Evolutionary conservation across 1,284 basidiomycete species (phyloP).

Genomic region (Mycena citricolor): DNA sequence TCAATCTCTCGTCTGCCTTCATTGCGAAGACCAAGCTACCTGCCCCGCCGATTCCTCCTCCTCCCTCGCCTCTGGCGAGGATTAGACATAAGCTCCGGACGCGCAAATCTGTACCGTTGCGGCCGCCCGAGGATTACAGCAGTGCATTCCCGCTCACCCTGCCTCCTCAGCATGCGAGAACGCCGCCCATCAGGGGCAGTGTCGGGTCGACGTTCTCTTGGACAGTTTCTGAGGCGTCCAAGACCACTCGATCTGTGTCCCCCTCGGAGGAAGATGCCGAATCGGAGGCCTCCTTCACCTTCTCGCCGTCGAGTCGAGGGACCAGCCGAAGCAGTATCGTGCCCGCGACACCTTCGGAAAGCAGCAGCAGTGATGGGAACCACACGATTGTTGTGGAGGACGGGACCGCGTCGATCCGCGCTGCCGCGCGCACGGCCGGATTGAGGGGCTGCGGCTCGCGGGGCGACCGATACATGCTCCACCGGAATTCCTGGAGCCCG

Average conservation of each 20-base stretch:
- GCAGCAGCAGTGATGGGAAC: background rate
- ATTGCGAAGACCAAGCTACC: no score
- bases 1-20: no score
- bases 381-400: background rate
- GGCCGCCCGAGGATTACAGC: conserved; percentile 50
- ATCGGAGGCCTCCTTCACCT: conserved; percentile 18
- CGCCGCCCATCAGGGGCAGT: conserved; percentile 1
- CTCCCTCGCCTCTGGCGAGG: conserved; percentile 21
- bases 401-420: conserved; percentile 19
- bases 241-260: background rate
- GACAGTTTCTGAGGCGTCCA: background rate
- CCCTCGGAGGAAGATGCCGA: conserved; percentile 5
- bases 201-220: conserved; percentile 5
- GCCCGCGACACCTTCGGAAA: background rate
- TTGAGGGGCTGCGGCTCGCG: no score
- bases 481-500: conserved; percentile 23
- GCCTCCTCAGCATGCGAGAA: conserved; percentile 32
- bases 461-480: conserved; percentile 7
- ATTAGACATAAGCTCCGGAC: no score
- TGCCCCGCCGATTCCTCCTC: conserved; percentile 2
- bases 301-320: conserved; percentile 18
- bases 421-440: conserved; percentile 16
- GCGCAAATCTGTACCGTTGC: conserved; percentile 36
- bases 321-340: conserved; percentile 16
- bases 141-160: conserved; percentile 63